phyloP scores from a whole-genome alignment of 371 early-diverging fungal species.

The Mortierella sp. region DNA sequence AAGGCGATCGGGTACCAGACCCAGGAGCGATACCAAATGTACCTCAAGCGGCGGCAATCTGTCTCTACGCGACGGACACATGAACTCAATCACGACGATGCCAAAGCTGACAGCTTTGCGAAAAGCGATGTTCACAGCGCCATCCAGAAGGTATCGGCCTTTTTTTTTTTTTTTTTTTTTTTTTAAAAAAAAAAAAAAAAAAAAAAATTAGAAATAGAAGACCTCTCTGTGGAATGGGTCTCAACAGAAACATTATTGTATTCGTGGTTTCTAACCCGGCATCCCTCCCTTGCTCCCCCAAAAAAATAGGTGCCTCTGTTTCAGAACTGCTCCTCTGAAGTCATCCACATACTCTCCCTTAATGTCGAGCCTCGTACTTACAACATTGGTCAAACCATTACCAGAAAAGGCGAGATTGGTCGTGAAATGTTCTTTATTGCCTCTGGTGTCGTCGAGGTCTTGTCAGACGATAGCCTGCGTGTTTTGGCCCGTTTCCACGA shows the following conservation, averaged over 20 bases:
- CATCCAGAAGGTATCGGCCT: slow-evolving; percentile 44
- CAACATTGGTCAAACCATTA: slow-evolving; percentile 58
- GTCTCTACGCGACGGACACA: slow-evolving; percentile 24
- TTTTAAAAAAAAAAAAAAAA: no score
- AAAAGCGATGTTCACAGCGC: slow-evolving; percentile 43
- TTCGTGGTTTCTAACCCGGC: not conserved
- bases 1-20: slow-evolving; percentile 51
- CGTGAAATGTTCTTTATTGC: slow-evolving; percentile 85
- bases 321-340: slow-evolving; percentile 61
- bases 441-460: slow-evolving; percentile 71
- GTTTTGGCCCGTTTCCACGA: slow-evolving; percentile 34
- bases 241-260: not conserved
- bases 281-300: not conserved
- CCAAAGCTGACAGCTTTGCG: slow-evolving; percentile 37
- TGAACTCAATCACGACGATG: slow-evolving; percentile 41
- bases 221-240: not conserved
- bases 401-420: slow-evolving; percentile 77
- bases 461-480: slow-evolving; percentile 45
- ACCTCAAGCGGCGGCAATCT: slow-evolving; percentile 50
- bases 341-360: slow-evolving; percentile 62
- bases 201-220: not conserved
- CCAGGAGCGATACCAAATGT: slow-evolving; percentile 52
- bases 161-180: no score
- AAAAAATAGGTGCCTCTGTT: slow-evolving; percentile 62
- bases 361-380: slow-evolving; percentile 63